Evolutionary conservation across 2,329 filamentous ascomycete genomes (phyloP), one percentile per base, ranked within the genome.

Genomic region (Orbilia quercus): DNA sequence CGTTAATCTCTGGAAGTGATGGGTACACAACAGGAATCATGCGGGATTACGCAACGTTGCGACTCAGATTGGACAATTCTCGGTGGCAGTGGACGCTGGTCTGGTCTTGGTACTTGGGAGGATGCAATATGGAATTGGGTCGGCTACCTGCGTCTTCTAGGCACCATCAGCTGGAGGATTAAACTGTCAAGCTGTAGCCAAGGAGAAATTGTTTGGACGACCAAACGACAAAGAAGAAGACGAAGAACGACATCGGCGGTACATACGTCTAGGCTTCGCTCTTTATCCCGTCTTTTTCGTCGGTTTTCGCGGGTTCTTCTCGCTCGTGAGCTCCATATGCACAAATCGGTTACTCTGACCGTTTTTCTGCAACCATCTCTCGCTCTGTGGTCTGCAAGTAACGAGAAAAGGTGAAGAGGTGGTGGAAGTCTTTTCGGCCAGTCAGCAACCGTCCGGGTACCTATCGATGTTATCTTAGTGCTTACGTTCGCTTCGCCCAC

Each of bases 381-480:
- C 28, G 28, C 28, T 31, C 28, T 31, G 5, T 44, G 4, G 9
- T 9, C 16, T 9, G 20, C 12, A 36, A 20, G 16, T 2, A 7
- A 9, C 28, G 5, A 31, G 28, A 31, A 31, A 34, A 40, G 36
- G 14, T 40, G 57, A 28, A n/a, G 38, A 53, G 44, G 34, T 16
- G 51, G n/a, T n/a, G n/a, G n/a, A 36, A 44, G n/a, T 31, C n/a
- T 67, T n/a, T n/a, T n/a, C n/a, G 63, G 51, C 58, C 54, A 67
- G 63, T 67, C 58, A 67, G 54, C 62, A 18, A 34, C 9, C 20
- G 40, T 38, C 64, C 55, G 64, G 64, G 50, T 62, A 69, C 47
- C 64, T 69, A 69, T 69, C 55, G 31, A 60, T 23, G 42, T 18
- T 62, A 69, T 62, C 55, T 60, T 60, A 69, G 64, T 69, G 64